Evolutionary conservation across 2,329 filamentous ascomycete genomes (phyloP).

Genomic region (Ophiocordyceps camponoti-rufipedis): DNA sequence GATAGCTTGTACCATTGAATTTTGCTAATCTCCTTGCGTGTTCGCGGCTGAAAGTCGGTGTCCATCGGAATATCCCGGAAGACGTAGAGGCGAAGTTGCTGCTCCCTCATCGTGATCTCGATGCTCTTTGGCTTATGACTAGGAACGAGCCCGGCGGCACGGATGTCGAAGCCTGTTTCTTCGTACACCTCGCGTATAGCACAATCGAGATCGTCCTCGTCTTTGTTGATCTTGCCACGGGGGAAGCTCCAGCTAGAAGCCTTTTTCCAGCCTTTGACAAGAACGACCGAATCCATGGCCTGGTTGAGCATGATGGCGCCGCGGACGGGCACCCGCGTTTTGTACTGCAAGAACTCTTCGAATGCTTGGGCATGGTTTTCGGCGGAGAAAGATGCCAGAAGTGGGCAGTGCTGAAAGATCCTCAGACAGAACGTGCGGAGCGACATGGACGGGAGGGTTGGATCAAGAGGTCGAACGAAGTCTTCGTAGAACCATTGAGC

Average conservation of each 20-base stretch:
- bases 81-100: slow-evolving; percentile 83
- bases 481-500: slow-evolving; percentile 99
- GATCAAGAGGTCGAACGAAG: slow-evolving; percentile 83
- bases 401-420: slow-evolving; percentile 87
- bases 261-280: slow-evolving; percentile 98
- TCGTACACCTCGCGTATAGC: slow-evolving; percentile 90
- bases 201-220: slow-evolving; percentile 85
- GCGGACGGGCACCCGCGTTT: slow-evolving; percentile 81
- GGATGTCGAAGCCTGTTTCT: slow-evolving; percentile 81
- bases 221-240: slow-evolving; percentile 93
- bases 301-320: slow-evolving; percentile 87
- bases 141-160: slow-evolving; percentile 56
- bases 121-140: slow-evolving; percentile 64
- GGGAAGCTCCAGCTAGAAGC: slow-evolving; percentile 93
- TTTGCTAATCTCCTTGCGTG: slow-evolving; percentile 92
- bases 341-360: slow-evolving; percentile 84
- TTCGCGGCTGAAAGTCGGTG: slow-evolving; percentile 73
- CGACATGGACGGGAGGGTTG: slow-evolving; percentile 66
- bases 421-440: slow-evolving; percentile 72
- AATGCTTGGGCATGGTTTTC: slow-evolving; percentile 70
- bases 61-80: slow-evolving; percentile 79
- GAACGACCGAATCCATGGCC: slow-evolving; percentile 80
- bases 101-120: slow-evolving; percentile 76
- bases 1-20: slow-evolving; percentile 89
- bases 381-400: slow-evolving; percentile 64